Evolutionary conservation across 768 basidiomycete species (phyloP), one percentile per base, ranked within the genome.

Genomic region (Suillus brevipes): DNA sequence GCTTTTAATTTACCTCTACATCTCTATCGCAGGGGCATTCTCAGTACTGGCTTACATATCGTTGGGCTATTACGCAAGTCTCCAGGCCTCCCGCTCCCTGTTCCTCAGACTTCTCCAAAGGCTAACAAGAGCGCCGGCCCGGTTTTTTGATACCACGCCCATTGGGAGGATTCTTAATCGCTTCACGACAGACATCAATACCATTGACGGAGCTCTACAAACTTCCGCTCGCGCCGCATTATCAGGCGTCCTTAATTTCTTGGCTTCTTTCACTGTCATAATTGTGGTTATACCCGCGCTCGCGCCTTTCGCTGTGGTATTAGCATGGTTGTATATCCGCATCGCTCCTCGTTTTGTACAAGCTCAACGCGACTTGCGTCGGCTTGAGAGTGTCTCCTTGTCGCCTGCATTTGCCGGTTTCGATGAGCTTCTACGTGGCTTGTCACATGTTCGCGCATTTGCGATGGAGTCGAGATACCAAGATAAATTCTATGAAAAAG

Each of bases 91-190:
- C 25, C 82, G 88, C 1, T 79, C 80, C 7, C 79, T 91, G 13
- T 92, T 91, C 75, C 71, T 77, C 5, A 73, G 79, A 8, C 82
- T 90, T 63, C 79, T 90, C 13, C 76, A 74, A 47, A 74, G 87
- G 34, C 77, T 91, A 10, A 82, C 86, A 8, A 79, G 85, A 47
- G 89, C 89, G 0, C 89, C 89, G 3, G 79, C 84, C 28, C 84
- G 88, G 2, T 90, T 90, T 74, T 91, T 90, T 75, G 90, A 91
- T 69, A 79, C 83, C 45, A 91, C 89, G 4, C 90, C 90, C 1
- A 86, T 89, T 45, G 92, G 92, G 12, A 80, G 90, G 9, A 90
- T 94, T 68, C 81, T 91, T 45, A 93, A 94, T 70, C 84, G 94
- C 20, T 91, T 94, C 71, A 90, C 89, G 16, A 83, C 85, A 8